These are phyloP conservation scores for Phytophthora sojae DNA, from an alignment of 352 stramenopile species.

Conservation along the genomic window DNA sequence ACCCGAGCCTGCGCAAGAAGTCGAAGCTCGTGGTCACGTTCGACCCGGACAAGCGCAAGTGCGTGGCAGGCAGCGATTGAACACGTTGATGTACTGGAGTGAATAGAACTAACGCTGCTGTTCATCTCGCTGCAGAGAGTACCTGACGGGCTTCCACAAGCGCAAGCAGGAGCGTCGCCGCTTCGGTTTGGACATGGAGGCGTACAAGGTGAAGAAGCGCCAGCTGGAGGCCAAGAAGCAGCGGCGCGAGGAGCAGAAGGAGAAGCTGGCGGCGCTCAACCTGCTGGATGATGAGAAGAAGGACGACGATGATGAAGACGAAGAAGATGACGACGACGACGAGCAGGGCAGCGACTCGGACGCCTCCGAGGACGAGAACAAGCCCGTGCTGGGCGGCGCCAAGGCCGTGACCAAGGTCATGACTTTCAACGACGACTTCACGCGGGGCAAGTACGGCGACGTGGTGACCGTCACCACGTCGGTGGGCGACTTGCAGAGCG, in stretches of 20 bases:
- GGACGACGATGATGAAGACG: slow-evolving; percentile 35
- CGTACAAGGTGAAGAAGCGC: slow-evolving; percentile 89
- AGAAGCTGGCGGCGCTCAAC: slow-evolving; percentile 67
- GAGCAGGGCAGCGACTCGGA: slow-evolving; percentile 41
- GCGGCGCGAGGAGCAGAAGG: slow-evolving; percentile 82
- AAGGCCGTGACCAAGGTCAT: slow-evolving; percentile 71
- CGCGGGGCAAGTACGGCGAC: slow-evolving; percentile 86
- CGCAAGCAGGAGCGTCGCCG: slow-evolving; percentile 87
- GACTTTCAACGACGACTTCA: slow-evolving; percentile 85
- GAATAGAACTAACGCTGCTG: slow-evolving; percentile 1
- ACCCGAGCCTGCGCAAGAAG: slow-evolving; percentile 74
- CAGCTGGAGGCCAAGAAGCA: slow-evolving; percentile 85
- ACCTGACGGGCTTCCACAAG: slow-evolving; percentile 88
- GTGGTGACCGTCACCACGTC: slow-evolving; percentile 89
- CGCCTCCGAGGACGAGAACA: slow-evolving; percentile 39
- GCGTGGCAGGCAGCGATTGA: slow-evolving; percentile 15
- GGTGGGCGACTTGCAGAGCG: slow-evolving; percentile 79
- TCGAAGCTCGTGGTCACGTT: slow-evolving; percentile 90
- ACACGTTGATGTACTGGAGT: neutral
- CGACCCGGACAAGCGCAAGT: slow-evolving; percentile 89
- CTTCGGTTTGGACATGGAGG: slow-evolving; percentile 90
- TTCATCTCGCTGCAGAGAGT: slow-evolving; percentile 53
- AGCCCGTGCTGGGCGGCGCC: slow-evolving; percentile 25
- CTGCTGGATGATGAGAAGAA: slow-evolving; percentile 58
- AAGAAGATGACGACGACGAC: slow-evolving; percentile 43